Evolutionary conservation across 106 monocot species (phyloP), one percentile per base, ranked within the genome.

Genomic region (Dendrobium huoshanense): DNA sequence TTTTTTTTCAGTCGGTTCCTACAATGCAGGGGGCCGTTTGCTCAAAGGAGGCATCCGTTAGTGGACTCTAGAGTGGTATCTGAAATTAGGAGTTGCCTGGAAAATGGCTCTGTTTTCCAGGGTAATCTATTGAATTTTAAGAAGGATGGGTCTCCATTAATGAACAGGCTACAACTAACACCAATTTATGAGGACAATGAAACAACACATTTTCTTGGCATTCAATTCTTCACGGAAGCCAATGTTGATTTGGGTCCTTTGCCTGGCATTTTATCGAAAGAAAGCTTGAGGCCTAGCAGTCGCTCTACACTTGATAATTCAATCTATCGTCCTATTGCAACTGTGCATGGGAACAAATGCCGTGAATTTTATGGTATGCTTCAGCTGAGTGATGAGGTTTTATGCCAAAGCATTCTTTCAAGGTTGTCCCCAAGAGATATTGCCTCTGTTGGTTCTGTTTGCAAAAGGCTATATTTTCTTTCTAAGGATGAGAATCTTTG

Each of bases 11-110:
- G 96, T 79, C 94, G 96, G 9, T 97, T 97, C 85, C 81, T 97
- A 81, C 96, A 97, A 79, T 94, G 90, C 81, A 87, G 96, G 91
- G 96, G 96, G 4, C 96, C 96, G 44, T 97, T 92, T 87, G 96
- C 96, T 55, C 94, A 92, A 51, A 94, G 96, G 82, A 85, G 94
- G 37, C 96, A 97, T 81, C 90, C 96, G 2, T 75, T 94, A 72
- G 96, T 97, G 74, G 92, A 94, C 72, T 89, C 92, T 47, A 75
- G 84, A 9, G 89, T 97, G 16, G 88, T 94, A 82, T 83, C 94
- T 61, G 92, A 94, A 78, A 97, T 97, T 49, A 78, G 89, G 15
- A 90, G 77, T 47, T 94, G 92, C 56, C 77, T 94, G 72, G 94
- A 97, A 47, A 80, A 89, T 56, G 96, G 92, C 33, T 73, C 86